A percentile compares a stretch with the other conserved stretches of the same genome.
phyloP scores from a whole-genome alignment of 768 basidiomycete species.

The Gelatoporia subvermispora region DNA sequence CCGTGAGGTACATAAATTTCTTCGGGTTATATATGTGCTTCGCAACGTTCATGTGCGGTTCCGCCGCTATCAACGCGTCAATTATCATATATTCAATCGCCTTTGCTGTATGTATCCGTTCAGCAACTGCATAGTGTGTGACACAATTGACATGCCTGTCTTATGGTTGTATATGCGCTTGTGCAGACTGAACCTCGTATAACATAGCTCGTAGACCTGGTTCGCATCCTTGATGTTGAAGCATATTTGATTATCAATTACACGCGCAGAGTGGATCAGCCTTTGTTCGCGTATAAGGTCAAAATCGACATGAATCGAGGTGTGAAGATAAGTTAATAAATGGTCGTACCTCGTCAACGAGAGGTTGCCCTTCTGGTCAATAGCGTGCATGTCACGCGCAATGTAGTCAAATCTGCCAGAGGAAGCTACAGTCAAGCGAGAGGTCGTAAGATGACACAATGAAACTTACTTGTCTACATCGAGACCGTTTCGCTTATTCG shows the following conservation, averaged over 20 bases:
- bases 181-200: slow-evolving; percentile 74
- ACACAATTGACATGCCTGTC: slow-evolving; percentile 43
- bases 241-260: slow-evolving; percentile 70
- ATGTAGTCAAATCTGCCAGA: slow-evolving; percentile 74
- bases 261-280: slow-evolving; percentile 69
- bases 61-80: slow-evolving; percentile 68
- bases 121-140: background rate
- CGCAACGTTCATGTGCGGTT: slow-evolving; percentile 59
- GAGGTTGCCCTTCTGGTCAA: slow-evolving; percentile 59
- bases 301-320: background rate
- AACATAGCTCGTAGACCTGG: slow-evolving; percentile 68
- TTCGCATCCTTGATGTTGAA: slow-evolving; percentile 81
- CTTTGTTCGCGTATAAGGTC: slow-evolving; percentile 30
- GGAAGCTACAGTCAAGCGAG: background rate
- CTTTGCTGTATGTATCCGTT: slow-evolving; percentile 41
- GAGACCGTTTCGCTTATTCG: slow-evolving; percentile 75
- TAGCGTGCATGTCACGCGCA: slow-evolving; percentile 64
- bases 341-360: slow-evolving; percentile 36
- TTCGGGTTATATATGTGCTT: slow-evolving; percentile 50
- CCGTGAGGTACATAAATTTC: slow-evolving; percentile 61
- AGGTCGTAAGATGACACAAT: background rate
- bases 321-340: background rate
- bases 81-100: slow-evolving; percentile 85
- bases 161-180: slow-evolving; percentile 84
- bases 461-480: slow-evolving; percentile 76